Evolutionary conservation across 192 early-diverging fungal species (phyloP), one percentile per base, ranked within the genome.

Genomic region (Podila epigama): DNA sequence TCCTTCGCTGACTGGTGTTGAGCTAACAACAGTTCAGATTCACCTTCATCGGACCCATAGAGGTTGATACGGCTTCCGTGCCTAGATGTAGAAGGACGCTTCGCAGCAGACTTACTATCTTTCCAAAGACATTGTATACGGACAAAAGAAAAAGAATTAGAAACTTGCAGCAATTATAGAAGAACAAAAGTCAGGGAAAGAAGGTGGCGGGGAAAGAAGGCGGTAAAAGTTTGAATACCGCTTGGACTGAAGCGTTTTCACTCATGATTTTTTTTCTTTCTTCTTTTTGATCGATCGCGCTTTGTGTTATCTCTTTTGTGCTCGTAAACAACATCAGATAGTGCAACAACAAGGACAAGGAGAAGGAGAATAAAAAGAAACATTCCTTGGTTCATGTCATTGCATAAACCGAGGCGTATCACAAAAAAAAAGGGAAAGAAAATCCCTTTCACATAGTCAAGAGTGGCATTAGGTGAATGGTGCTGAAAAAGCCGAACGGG

Each of bases 61-160:
- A 77, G 48, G 37, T 66, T 77, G 56, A 68, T 41, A 44, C 55
- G 55, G 16, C 73, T 77, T 0, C 66, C 73, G 33, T 77, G 73
- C 6, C 73, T 33, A 6, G 73, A 77, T 4, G 66, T 59, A 51
- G 68, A 66, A 32, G 66, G 50, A 1, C 73, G 54, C 48, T 54
- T 77, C 20, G 73, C 44, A n/a, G 1, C 6, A 57, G 34, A 57
- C n/a, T 33, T 35, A 20, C 6, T n/a, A 20, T 12, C 15, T 18
- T 8, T 15, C 18, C 7, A 20, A 33, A 20, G n/a, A n/a, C 12
- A 5, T 22, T 48, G n/a, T 22, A 18, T 0, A 10, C 3, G n/a
- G 7, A 22, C 44, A 22, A 22, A 48, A 22, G 44, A 18, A 48
- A 5, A 5, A 5, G 25, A 22, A 48, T 18, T 48, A 22, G 44